phyloP scores from a whole-genome alignment of 2,329 filamentous ascomycete genomes.

The Rhynchosporium agropyri region DNA sequence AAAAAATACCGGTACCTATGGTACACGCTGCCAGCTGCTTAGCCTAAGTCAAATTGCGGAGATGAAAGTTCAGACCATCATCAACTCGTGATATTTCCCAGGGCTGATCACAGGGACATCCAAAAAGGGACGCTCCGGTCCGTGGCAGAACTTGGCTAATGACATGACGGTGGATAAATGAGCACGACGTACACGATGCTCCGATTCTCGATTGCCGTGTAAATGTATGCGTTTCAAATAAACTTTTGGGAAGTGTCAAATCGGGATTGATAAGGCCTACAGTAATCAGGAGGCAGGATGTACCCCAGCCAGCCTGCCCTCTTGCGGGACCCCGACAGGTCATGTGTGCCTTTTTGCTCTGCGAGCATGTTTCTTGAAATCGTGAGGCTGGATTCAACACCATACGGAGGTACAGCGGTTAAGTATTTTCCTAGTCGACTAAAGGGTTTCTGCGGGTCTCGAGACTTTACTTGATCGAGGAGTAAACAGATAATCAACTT shows the following conservation, averaged over 20 bases:
- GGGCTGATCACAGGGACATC: not conserved
- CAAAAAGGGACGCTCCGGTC: not conserved
- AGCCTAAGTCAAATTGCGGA: not conserved
- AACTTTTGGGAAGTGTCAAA: conserved; percentile 5
- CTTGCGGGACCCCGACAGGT: not conserved
- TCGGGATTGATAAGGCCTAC: not conserved
- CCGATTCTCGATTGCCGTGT: conserved; percentile 2
- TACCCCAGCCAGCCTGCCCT: conserved; percentile 3
- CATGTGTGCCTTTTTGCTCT: not conserved
- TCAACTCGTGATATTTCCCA: not conserved
- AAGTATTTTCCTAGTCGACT: too few species aligned
- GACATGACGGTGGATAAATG: not conserved
- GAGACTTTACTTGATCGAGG: too few species aligned
- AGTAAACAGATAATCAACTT: too few species aligned
- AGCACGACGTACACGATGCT: not conserved
- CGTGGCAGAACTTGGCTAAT: not conserved
- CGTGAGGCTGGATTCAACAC: too few species aligned
- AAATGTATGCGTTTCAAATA: not conserved
- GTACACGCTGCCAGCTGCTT: not conserved
- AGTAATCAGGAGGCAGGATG: not conserved
- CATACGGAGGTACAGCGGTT: too few species aligned
- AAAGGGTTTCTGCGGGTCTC: too few species aligned
- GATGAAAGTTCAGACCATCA: not conserved
- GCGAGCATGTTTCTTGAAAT: not conserved
- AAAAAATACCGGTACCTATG: not conserved